Conservation (phyloP, 495 filamentous ascomycete genomes). For the Geoglossum glabrum region DNA sequence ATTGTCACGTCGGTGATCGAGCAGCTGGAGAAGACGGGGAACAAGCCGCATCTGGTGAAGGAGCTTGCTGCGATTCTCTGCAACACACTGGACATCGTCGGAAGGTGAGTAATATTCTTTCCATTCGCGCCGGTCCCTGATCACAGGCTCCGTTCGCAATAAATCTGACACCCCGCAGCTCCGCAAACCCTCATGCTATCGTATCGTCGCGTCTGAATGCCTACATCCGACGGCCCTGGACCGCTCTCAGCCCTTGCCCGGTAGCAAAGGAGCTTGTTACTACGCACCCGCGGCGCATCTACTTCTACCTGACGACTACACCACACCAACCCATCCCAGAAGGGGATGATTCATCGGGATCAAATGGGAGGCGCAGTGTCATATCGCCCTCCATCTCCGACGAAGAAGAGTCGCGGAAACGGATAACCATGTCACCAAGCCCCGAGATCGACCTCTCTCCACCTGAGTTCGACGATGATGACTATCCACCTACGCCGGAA, state of each 20-base stretch:
- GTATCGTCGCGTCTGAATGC: conserved; percentile 77
- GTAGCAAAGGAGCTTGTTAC: conserved; percentile 81
- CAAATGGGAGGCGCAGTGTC: conserved; percentile 31
- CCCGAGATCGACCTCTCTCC: conserved; percentile 76
- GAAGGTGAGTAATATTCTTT: conserved; percentile 48
- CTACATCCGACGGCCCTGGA: conserved; percentile 82
- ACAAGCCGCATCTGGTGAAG: conserved; percentile 84
- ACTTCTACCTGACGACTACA: conserved; percentile 79
- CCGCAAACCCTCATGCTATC: conserved; percentile 84
- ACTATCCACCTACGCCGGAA: conserved; percentile 31
- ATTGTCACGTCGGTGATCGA: conserved; percentile 84
- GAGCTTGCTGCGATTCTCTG: conserved; percentile 72
- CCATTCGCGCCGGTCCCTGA: background rate
- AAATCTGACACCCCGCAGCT: conserved; percentile 31
- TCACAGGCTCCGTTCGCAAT: background rate
- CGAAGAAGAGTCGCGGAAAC: conserved; percentile 47
- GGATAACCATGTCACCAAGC: conserved; percentile 62
- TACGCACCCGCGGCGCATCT: conserved; percentile 83
- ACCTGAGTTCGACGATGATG: conserved; percentile 66
- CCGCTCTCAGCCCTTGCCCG: conserved; percentile 61
- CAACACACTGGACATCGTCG: conserved; percentile 57
- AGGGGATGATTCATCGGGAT: conserved; percentile 32
- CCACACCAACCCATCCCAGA: conserved; percentile 65
- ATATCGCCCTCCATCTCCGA: conserved; percentile 74
- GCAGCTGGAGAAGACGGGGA: conserved; percentile 78